These are phyloP conservation scores for Staphylotrichum longicolle DNA, from an alignment of 495 filamentous ascomycete species.

Conservation along the genomic window DNA sequence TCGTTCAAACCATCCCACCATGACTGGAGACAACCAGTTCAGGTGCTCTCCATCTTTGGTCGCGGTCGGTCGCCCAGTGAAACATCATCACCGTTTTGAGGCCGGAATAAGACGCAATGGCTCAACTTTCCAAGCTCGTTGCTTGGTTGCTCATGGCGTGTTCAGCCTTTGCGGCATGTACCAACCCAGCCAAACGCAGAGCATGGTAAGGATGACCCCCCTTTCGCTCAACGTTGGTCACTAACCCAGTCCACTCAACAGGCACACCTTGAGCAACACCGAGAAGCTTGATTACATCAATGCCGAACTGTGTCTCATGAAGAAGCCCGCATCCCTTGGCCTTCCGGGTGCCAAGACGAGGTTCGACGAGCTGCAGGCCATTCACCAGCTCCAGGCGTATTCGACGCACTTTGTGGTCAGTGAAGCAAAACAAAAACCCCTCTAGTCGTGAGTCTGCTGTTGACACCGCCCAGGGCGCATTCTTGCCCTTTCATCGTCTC, in stretches of 20 bases:
- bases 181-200: not conserved
- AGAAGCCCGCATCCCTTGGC: constrained; percentile 20
- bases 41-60: no score
- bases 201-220: constrained; percentile 6
- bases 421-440: not conserved
- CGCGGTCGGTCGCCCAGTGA: no score
- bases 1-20: no score
- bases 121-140: constrained; percentile 1
- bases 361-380: constrained; percentile 26
- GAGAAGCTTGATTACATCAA: constrained; percentile 27
- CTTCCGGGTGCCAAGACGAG: constrained; percentile 20
- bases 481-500: constrained; percentile 54
- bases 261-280: constrained; percentile 22
- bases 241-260: not conserved
- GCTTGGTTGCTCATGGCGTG: not conserved
- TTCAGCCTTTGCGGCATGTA: constrained; percentile 6
- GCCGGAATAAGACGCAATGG: not conserved
- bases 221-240: not conserved
- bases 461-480: constrained; percentile 28
- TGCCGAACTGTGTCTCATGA: constrained; percentile 28
- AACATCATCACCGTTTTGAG: no score
- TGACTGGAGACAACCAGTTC: no score
- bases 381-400: constrained; percentile 21
- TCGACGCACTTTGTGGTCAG: constrained; percentile 24
- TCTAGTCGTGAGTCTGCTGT: no score